Evolutionary conservation across 2,329 filamentous ascomycete species (phyloP), one percentile per base, ranked within the genome.

Genomic region (Pseudopyrenochaeta lycopersici): DNA sequence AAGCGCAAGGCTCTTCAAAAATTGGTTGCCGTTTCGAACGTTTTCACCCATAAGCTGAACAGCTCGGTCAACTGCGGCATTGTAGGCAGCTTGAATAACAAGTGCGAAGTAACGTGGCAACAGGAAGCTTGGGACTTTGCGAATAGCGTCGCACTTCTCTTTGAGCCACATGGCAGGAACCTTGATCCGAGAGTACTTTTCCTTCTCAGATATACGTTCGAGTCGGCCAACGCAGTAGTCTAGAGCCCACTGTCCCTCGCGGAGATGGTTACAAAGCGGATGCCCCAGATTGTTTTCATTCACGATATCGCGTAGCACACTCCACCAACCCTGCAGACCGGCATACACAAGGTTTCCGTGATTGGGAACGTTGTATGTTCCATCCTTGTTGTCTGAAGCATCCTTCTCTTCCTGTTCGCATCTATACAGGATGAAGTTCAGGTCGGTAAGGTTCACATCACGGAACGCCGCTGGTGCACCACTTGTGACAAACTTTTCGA

Each of bases 251-350:
- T 93, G 87, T 0, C 95, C 95, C 61, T 96, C 86, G 45, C 95
- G 88, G 4, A 99, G 84, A 70, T 99, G 94, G 68, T 97, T 89
- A 75, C 94, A 98, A 10, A 99, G 83, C 0, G 95, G 91, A 72
- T 99, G 95, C 0, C 91, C 95, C 7, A 99, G 85, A 71, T 98
- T 88, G 73, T 99, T 99, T 60, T 95, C 88, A 45, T 84, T 85
- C 64, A 98, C 90, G 57, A 99, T 89, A 52, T 90, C 83, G 65
- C 92, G 89, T 36, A 99, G 80, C 1, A 97, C 81, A 72, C 92
- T 97, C 92, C 94, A 97, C 94, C 95, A 99, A 32, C 96, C 96
- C 75, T 99, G 95, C n/a, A 99, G 83, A 56, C 95, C 95, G 55
- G 94, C 94, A 75, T 98, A 99, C 2, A 97, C 91, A 36, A 97